Evolutionary conservation across 169 alveolate species (phyloP).

Genomic region (Perkinsus marinus): DNA sequence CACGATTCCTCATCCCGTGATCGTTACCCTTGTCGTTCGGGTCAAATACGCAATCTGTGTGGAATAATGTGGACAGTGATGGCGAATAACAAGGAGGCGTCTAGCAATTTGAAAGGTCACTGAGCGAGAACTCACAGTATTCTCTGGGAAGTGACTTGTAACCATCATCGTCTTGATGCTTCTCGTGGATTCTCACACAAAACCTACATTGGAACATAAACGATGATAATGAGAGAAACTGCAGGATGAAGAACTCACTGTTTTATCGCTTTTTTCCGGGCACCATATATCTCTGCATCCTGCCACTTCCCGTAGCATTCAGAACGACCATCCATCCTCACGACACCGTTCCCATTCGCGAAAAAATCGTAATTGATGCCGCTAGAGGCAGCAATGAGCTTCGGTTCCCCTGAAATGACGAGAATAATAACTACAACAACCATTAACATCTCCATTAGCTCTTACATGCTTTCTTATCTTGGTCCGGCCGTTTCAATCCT

Average conservation of each 20-base stretch:
- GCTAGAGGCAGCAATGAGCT: not conserved
- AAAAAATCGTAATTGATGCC: not conserved
- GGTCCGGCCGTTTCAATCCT: too few species aligned
- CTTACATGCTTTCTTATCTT: too few species aligned
- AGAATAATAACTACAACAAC: not conserved
- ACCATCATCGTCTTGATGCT: not conserved
- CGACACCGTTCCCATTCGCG: not conserved
- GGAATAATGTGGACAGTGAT: too few species aligned
- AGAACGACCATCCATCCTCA: not conserved
- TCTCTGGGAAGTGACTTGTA: not conserved
- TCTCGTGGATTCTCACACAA: not conserved
- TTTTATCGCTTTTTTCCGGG: not conserved
- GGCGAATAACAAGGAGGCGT: not conserved
- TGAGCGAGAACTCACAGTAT: not conserved
- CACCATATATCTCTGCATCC: not conserved
- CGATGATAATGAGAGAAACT: not conserved
- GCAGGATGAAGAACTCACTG: not conserved
- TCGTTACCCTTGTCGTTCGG: not conserved
- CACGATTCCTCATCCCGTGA: not conserved
- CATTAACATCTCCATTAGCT: too few species aligned
- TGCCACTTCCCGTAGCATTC: not conserved
- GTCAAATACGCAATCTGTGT: not conserved
- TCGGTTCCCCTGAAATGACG: not conserved
- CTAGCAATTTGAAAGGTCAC: not conserved
- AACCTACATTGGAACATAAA: not conserved